Evolutionary conservation across 2,329 filamentous ascomycete genomes (phyloP).

Genomic region (Xylaria sp.): DNA sequence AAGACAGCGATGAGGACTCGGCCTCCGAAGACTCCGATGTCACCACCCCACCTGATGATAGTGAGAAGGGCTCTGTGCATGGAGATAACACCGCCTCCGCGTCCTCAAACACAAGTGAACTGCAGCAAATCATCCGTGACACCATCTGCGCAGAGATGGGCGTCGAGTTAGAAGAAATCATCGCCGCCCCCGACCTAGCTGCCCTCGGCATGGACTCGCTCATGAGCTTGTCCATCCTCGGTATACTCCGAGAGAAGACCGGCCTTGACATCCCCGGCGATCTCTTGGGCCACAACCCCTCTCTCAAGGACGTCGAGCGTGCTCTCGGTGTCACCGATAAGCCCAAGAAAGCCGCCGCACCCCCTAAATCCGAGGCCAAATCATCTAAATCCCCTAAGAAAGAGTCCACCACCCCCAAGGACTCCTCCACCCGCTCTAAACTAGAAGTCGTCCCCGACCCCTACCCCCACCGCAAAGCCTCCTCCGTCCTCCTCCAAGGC

Average conservation of each 20-base stretch:
- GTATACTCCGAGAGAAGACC: conserved; percentile 50
- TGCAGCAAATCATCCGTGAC: conserved; percentile 52
- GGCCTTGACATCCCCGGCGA: conserved; percentile 52
- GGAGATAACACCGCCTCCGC: conserved; percentile 35
- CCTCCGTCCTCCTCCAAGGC: conserved; percentile 43
- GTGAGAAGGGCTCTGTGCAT: conserved; percentile 45
- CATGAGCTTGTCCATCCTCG: conserved; percentile 52
- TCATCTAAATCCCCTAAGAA: conserved; percentile 25
- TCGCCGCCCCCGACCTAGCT: conserved; percentile 49
- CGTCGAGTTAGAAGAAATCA: conserved; percentile 59
- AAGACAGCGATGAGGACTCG: conserved; percentile 42
- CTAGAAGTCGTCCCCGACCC: conserved; percentile 35
- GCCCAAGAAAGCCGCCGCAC: conserved; percentile 33
- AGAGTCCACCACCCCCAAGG: conserved; percentile 26
- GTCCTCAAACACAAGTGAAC: conserved; percentile 37
- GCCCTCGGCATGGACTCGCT: conserved; percentile 56
- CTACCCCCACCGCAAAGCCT: conserved; percentile 48
- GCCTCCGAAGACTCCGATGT: conserved; percentile 47
- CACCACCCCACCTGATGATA: conserved; percentile 50
- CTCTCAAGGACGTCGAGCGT: conserved; percentile 60
- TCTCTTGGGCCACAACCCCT: conserved; percentile 56
- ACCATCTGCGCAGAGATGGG: conserved; percentile 69
- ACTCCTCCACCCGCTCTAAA: conserved; percentile 39
- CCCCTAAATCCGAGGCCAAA: conserved; percentile 27
- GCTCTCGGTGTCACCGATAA: conserved; percentile 50